Evolutionary conservation across 169 alveolate species (phyloP), one percentile per base, ranked within the genome.

Genomic region (Plasmodium sp.): DNA sequence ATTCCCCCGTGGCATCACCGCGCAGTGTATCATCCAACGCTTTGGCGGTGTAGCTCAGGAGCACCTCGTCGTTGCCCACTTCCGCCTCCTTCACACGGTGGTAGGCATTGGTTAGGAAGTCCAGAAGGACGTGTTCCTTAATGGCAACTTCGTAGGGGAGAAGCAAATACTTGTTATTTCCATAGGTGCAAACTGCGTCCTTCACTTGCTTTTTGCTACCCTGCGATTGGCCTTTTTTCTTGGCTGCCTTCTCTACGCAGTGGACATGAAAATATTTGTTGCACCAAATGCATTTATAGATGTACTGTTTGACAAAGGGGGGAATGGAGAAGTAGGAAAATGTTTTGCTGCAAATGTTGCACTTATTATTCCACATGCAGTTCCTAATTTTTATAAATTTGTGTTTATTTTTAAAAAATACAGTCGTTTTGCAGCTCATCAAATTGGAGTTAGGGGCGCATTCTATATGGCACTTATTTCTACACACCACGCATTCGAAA

Each of bases 241-340:
- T 6, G 4, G 43, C 56, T 56, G 36, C n/a, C 39, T 54, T 86
- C 39, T 33, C 81, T 75, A 86, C 75, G 75, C 97, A 95, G 33
- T 86, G 92, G 56, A 90, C 95, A 85, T 95, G 97, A 58, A 83
- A 95, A 83, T 93, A 93, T 95, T 95, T 75, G 67, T 95, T 95
- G 72, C 97, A 95, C 97, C 97, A 95, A 27, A 92, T 81, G 41
- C 97, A 95, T 73, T 88, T 95, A 71, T 86, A 86, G 16, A 86
- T 77, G 31, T 86, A 79, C 43, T 58, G 75, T 86, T 75, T 74
- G 16, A 22, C 79, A 86, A 75, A 56, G 12, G 72, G 41, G 33
- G 81, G 67, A 54, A 77, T 39, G 16, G 86, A 86, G 71, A 86
- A 86, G 48, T 51, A 86, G 81, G 83, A 86, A 51, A 86, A 86